phyloP scores from a whole-genome alignment of 805 yeast species.

The Starmerella vaccinii region DNA sequence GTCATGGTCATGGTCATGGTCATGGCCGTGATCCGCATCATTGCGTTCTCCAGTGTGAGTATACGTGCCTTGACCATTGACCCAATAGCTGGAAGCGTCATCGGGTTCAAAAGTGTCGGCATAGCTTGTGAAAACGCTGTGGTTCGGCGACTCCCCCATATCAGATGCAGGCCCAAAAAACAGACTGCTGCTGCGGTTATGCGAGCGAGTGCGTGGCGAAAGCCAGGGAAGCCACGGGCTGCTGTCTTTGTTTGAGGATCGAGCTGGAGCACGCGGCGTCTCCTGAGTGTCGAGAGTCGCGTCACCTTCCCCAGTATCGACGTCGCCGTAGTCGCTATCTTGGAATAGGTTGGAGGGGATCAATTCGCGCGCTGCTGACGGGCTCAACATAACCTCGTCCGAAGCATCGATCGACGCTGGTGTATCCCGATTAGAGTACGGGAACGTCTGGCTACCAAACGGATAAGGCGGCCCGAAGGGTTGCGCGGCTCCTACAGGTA shows the following conservation, averaged over 20 bases:
- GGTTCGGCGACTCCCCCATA: neutral
- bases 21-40: neutral
- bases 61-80: neutral
- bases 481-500: neutral
- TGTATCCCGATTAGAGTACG: neutral
- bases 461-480: neutral
- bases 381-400: constrained; percentile 4
- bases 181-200: constrained; percentile 11
- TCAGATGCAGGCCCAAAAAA: constrained; percentile 12
- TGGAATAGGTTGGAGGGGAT: constrained; percentile 18
- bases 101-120: neutral
- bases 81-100: neutral
- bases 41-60: neutral
- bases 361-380: constrained; percentile 11
- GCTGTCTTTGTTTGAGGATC: neutral
- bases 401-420: neutral
- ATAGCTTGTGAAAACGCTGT: neutral
- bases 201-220: constrained; percentile 7
- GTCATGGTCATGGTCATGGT: neutral
- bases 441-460: neutral
- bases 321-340: constrained; percentile 1
- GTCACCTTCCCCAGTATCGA: neutral
- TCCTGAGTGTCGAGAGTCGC: neutral
- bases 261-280: neutral
- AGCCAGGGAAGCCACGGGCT: constrained; percentile 17